phyloP scores from a whole-genome alignment of 345 rosid species.

The Ricinus communis region DNA sequence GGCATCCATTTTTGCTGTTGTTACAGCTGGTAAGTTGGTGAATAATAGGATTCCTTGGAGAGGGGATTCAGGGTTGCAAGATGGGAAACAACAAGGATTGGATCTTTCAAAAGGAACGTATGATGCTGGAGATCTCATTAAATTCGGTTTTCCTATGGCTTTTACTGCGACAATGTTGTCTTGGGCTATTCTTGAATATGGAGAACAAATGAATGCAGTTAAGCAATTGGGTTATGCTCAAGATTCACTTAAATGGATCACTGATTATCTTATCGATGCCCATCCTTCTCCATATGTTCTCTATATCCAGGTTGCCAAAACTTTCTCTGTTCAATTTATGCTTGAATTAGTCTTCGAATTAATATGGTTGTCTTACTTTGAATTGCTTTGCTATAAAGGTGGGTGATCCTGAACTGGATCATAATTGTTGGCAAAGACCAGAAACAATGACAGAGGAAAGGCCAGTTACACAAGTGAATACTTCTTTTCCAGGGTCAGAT shows the following conservation, averaged over 20 bases:
- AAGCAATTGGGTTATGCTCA: conserved; percentile 25
- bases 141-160: conserved; percentile 33
- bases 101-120: conserved; percentile 30
- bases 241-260: conserved; percentile 30
- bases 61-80: conserved; percentile 31
- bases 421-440: conserved; percentile 30
- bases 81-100: conserved; percentile 16
- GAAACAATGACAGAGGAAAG: conserved; percentile 22
- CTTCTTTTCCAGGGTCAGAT: conserved; percentile 23
- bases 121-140: conserved; percentile 31
- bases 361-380: background rate
- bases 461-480: conserved; percentile 21
- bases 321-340: background rate
- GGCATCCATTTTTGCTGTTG: background rate
- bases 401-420: conserved; percentile 30
- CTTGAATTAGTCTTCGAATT: background rate
- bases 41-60: conserved; percentile 28
- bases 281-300: conserved; percentile 25
- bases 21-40: conserved; percentile 21
- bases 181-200: conserved; percentile 34
- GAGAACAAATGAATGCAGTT: conserved; percentile 19
- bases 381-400: conserved; percentile 13
- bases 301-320: conserved; percentile 19
- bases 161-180: conserved; percentile 30
- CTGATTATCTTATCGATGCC: conserved; percentile 31